These are phyloP conservation scores for Boechera divaricarpa DNA, from an alignment of 345 rosid species.

Conservation along the genomic window DNA sequence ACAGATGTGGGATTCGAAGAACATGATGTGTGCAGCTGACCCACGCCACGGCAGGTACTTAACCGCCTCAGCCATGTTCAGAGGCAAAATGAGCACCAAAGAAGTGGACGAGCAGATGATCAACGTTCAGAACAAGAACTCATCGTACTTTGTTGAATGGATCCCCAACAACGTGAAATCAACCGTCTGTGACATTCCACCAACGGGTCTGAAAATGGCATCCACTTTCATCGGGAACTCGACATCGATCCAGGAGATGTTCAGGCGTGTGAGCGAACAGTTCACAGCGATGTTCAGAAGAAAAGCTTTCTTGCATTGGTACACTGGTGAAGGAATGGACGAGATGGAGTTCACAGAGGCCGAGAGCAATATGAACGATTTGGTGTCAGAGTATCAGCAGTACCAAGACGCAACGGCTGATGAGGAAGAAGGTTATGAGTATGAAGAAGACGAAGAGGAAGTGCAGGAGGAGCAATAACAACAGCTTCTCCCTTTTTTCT, in stretches of 20 bases:
- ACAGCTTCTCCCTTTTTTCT: background rate
- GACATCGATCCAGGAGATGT: slow-evolving; percentile 81
- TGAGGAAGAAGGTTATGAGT: slow-evolving; percentile 65
- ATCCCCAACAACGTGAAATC: slow-evolving; percentile 83
- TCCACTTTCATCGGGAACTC: slow-evolving; percentile 86
- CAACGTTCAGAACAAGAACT: slow-evolving; percentile 80
- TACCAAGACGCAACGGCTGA: slow-evolving; percentile 83
- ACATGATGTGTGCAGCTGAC: slow-evolving; percentile 88
- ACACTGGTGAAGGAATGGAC: slow-evolving; percentile 86
- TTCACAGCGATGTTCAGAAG: slow-evolving; percentile 80
- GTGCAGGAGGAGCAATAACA: slow-evolving; percentile 55
- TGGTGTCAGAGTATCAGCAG: slow-evolving; percentile 78
- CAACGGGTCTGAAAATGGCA: slow-evolving; percentile 78
- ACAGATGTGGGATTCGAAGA: slow-evolving; percentile 88
- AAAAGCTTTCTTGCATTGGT: slow-evolving; percentile 82
- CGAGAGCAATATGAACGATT: slow-evolving; percentile 82
- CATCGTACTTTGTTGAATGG: slow-evolving; percentile 81
- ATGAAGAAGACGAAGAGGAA: slow-evolving; percentile 64
- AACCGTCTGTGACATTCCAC: slow-evolving; percentile 81
- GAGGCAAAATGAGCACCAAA: slow-evolving; percentile 84
- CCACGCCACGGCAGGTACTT: slow-evolving; percentile 80
- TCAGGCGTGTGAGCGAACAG: slow-evolving; percentile 75
- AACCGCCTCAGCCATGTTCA: slow-evolving; percentile 82
- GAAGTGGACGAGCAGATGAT: slow-evolving; percentile 85
- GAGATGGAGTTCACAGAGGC: slow-evolving; percentile 92